Base-by-base conservation (phyloP, 257 asterid genomes). In the Cordia subcordata region DNA sequence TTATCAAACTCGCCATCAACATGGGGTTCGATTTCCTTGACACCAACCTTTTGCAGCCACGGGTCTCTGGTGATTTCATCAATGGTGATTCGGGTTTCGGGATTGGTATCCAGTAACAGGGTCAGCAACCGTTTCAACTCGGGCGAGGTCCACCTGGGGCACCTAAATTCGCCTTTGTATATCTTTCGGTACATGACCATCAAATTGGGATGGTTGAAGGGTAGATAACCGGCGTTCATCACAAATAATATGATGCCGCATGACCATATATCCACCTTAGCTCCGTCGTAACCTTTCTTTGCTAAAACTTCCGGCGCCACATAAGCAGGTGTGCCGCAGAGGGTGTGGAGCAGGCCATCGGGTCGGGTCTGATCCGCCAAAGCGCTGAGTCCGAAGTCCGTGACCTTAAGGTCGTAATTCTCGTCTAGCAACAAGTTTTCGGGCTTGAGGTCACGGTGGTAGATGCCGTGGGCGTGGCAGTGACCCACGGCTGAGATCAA, bases 271-370 rank as follows among this genome's bases (percentile, higher is more conserved):
- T 87, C 96, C 58, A 79, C 72, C 67, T 81, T 85, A 0, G 87
- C 80, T 8, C 96, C 96, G 35, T 82, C 84, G 70, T 87, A 87
- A 8, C 96, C 96, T 65, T 82, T 82, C 62, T 81, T 85, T 9
- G 82, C 80, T 1, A 87, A 76, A 11, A 87, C 59, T 58, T 87
- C 96, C 39, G 96, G 96, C 4, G 96, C 96, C 37, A 87, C 94
- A 76, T 87, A 87, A 10, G 94, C 91, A 32, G 96, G 96, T 8
- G 96, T 87, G 1, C 96, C 96, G 62, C 96, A 87, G 0, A 76
- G 55, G 1, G 96, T 87, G 59, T 87, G 91, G 58, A 87, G 83
- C 62, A 82, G 15, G 0, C 91, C 91, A 50, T 87, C 96, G 51
- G 75, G 76, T 11, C 72, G 80, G 73, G 68, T 53, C 72, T 81